These are phyloP conservation scores for Chiua virens DNA, from an alignment of 768 basidiomycete species.

Conservation along the genomic window DNA sequence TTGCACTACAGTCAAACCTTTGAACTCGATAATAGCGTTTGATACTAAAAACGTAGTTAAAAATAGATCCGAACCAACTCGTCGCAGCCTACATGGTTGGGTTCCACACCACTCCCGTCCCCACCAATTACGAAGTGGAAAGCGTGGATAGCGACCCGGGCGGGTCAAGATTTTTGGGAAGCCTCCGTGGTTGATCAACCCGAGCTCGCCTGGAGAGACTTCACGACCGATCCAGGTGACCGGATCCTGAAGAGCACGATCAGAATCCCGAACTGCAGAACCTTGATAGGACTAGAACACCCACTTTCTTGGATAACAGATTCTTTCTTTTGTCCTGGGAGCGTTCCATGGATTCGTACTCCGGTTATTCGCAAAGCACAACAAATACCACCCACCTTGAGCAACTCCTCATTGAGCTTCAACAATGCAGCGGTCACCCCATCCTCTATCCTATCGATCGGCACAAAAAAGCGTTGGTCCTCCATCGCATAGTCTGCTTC, in stretches of 20 bases:
- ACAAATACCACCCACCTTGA: constrained; percentile 24
- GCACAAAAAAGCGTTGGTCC: constrained; percentile 70
- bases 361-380: background rate
- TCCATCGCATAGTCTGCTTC: constrained; percentile 50
- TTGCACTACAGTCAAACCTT: constrained; percentile 80
- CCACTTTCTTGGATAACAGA: constrained; percentile 63
- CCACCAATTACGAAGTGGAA: constrained; percentile 84
- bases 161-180: constrained; percentile 71
- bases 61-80: background rate
- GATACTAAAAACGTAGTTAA: constrained; percentile 49
- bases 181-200: constrained; percentile 81
- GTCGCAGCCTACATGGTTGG: constrained; percentile 53
- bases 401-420: constrained; percentile 64
- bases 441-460: constrained; percentile 61
- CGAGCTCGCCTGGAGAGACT: constrained; percentile 68
- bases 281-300: constrained; percentile 8
- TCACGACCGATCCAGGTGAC: constrained; percentile 71
- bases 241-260: constrained; percentile 41
- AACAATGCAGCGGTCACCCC: constrained; percentile 69
- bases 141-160: constrained; percentile 76
- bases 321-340: constrained; percentile 54
- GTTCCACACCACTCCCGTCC: constrained; percentile 71
- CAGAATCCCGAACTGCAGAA: background rate
- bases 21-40: constrained; percentile 78
- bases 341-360: constrained; percentile 2